These are phyloP conservation scores for Paecilomyces dactylethromorphus DNA, from an alignment of 2,329 filamentous ascomycete species.

Conservation along the genomic window DNA sequence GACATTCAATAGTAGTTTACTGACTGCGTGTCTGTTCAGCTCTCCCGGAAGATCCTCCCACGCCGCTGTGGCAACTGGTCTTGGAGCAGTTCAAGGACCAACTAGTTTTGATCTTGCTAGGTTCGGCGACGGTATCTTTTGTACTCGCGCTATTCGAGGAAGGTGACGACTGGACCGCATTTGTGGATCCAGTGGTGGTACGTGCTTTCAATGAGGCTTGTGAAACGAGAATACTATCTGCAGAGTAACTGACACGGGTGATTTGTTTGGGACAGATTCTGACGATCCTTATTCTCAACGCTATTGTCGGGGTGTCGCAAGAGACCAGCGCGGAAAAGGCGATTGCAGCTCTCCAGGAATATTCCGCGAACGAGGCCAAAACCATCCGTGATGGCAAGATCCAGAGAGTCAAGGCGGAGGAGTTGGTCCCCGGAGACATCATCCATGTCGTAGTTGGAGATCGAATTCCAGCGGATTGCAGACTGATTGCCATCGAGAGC, in stretches of 20 bases:
- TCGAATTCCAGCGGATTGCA: conserved; percentile 89
- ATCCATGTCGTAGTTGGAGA: conserved; percentile 84
- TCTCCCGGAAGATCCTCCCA: conserved; percentile 84
- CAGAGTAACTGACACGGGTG: conserved; percentile 11
- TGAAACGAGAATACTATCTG: background rate
- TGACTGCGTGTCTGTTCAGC: conserved; percentile 37
- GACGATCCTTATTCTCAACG: conserved; percentile 93
- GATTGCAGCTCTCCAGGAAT: conserved; percentile 95
- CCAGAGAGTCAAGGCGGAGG: conserved; percentile 85
- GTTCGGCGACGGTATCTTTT: conserved; percentile 88
- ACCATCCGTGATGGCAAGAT: conserved; percentile 79
- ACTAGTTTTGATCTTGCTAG: conserved; percentile 89
- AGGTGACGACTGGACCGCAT: conserved; percentile 89
- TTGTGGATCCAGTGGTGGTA: conserved; percentile 93
- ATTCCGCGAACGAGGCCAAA: conserved; percentile 96
- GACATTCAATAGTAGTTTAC: background rate
- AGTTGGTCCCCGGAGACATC: conserved; percentile 90
- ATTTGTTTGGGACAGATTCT: conserved; percentile 59
- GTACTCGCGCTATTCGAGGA: conserved; percentile 88
- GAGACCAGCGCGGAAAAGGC: conserved; percentile 98
- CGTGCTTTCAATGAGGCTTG: conserved; percentile 32
- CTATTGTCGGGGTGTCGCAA: conserved; percentile 94
- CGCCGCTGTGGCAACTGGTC: conserved; percentile 91
- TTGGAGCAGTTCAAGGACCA: conserved; percentile 99
- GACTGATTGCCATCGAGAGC: conserved; percentile 82